Evolutionary conservation across 805 yeast genomes (phyloP).

Genomic region (Teunomyces cretensis): DNA sequence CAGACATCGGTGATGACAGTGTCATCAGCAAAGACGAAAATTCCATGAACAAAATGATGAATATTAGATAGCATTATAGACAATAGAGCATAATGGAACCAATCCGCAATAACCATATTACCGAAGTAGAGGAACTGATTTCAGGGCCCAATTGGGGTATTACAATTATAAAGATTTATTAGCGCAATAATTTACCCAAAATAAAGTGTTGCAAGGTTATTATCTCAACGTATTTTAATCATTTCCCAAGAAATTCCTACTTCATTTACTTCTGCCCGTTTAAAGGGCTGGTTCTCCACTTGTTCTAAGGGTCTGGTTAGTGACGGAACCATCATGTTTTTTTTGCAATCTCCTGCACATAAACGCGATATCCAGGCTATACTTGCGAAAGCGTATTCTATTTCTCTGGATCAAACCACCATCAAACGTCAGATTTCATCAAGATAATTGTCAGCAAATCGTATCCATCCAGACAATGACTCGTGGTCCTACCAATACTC

Average conservation of each 20-base stretch:
- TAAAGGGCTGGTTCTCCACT: no score
- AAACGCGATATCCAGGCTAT: not conserved
- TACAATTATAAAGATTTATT: no score
- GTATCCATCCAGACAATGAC: not conserved
- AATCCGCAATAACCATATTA: no score
- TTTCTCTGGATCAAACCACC: not conserved
- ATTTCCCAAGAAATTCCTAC: no score
- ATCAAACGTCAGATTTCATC: not conserved
- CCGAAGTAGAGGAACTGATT: no score
- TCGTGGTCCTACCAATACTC: slow-evolving; percentile 27
- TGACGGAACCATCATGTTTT: not conserved
- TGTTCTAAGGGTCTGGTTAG: no score
- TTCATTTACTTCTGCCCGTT: no score
- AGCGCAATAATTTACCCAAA: no score
- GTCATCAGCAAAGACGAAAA: slow-evolving; percentile 12
- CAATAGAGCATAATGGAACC: not conserved
- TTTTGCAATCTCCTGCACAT: not conserved
- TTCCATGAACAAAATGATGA: slow-evolving; percentile 26
- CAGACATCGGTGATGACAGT: slow-evolving; percentile 15
- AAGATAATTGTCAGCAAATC: not conserved
- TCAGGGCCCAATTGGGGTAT: no score
- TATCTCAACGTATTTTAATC: no score
- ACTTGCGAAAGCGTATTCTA: no score
- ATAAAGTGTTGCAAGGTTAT: no score
- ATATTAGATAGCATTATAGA: slow-evolving; percentile 16